phyloP scores from a whole-genome alignment of 1,284 basidiomycete genomes.

The Cronartium quercuum region DNA sequence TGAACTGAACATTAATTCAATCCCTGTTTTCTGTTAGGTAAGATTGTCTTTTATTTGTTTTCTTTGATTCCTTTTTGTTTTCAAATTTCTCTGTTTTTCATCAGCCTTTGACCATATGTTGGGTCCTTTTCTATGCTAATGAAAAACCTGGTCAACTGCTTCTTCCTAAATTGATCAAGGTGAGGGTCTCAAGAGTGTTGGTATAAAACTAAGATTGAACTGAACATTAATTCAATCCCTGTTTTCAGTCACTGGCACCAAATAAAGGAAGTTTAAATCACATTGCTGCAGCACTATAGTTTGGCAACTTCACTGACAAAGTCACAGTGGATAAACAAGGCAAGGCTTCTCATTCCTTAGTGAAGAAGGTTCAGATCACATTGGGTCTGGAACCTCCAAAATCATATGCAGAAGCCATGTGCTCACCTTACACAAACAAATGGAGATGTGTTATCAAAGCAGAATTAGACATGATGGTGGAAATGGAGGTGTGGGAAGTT shows the following conservation, averaged over 20 bases:
- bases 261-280: neutral
- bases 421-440: neutral
- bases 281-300: neutral
- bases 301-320: neutral
- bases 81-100: too few species aligned
- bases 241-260: neutral
- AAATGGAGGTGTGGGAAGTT: neutral
- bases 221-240: too few species aligned
- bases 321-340: neutral
- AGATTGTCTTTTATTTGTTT: too few species aligned
- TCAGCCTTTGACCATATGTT: too few species aligned
- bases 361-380: neutral
- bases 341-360: neutral
- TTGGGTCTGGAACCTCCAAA: neutral
- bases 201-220: too few species aligned
- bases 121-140: too few species aligned
- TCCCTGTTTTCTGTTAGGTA: too few species aligned
- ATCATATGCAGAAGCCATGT: neutral
- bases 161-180: too few species aligned
- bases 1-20: too few species aligned
- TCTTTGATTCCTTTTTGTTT: too few species aligned
- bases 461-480: neutral
- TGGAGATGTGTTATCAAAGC: neutral
- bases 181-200: too few species aligned
- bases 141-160: too few species aligned